These are phyloP conservation scores for Coemansia sp. DNA, from an alignment of 192 early-diverging fungal genomes.

Conservation along the genomic window DNA sequence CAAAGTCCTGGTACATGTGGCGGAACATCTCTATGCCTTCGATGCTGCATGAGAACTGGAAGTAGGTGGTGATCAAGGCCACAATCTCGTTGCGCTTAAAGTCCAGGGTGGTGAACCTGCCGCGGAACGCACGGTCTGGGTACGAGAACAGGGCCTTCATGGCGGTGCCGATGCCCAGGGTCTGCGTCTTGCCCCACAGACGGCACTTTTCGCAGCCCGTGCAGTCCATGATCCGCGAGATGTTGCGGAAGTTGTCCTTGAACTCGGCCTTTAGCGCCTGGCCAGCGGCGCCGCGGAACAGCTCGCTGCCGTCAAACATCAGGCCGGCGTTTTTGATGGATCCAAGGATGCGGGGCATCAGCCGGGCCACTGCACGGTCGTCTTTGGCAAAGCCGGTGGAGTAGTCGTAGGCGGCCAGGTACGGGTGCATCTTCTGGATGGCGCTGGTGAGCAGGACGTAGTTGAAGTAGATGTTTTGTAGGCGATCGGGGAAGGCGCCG, in stretches of 20 bases:
- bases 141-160: constrained; percentile 95
- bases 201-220: constrained; percentile 98
- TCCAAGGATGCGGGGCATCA: constrained; percentile 35
- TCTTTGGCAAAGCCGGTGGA: constrained; percentile 62
- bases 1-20: constrained; percentile 62
- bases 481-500: constrained; percentile 81
- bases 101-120: constrained; percentile 42
- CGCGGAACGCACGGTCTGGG: constrained; percentile 61
- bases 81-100: constrained; percentile 74
- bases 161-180: constrained; percentile 91
- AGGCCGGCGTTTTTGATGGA: constrained; percentile 41
- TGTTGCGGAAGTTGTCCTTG: constrained; percentile 90
- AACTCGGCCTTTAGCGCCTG: constrained; percentile 79
- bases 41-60: constrained; percentile 83
- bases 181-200: constrained; percentile 98
- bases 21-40: constrained; percentile 77
- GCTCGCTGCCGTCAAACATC: constrained; percentile 85
- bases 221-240: constrained; percentile 98
- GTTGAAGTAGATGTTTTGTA: constrained; percentile 96
- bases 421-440: constrained; percentile 76
- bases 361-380: constrained; percentile 46
- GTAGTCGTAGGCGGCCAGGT: constrained; percentile 71
- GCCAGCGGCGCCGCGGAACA: constrained; percentile 73
- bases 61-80: constrained; percentile 84
- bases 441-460: constrained; percentile 85